A percentile compares a stretch with the other conserved stretches of the same genome.
Evolutionary conservation across 2,329 filamentous ascomycete species (phyloP).

Genomic region (Arthrinium phaeospermum): DNA sequence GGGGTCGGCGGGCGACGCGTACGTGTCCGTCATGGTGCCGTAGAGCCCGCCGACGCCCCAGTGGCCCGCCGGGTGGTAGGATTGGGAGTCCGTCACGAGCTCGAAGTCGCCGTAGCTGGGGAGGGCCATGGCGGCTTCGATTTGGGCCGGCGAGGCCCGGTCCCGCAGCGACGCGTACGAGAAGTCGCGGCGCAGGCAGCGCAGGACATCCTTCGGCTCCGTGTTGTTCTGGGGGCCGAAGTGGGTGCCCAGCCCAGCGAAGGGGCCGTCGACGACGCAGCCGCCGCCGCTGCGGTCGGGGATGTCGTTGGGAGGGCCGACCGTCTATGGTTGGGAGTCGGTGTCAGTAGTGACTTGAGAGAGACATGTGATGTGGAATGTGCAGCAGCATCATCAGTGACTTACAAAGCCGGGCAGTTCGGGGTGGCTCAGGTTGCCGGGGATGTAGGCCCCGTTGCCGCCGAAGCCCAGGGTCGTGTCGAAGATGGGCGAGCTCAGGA

Average conservation of each 20-base stretch:
- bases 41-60: conserved; percentile 23
- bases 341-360: not conserved
- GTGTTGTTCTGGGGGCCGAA: conserved; percentile 1
- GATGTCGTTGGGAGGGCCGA: conserved; percentile 8
- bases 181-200: conserved; percentile 13
- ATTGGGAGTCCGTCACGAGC: conserved; percentile 1
- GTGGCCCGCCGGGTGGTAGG: conserved; percentile 21
- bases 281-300: conserved; percentile 17
- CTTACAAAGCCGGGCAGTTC: conserved; percentile 18
- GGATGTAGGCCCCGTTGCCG: conserved; percentile 25
- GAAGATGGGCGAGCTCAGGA: conserved; percentile 26
- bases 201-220: not conserved
- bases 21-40: conserved; percentile 23
- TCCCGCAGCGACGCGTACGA: not conserved
- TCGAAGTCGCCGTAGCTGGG: not conserved
- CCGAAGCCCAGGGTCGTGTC: conserved; percentile 25
- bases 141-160: not conserved
- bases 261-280: not conserved
- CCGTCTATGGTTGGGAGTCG: not conserved
- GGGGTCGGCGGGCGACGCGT: conserved; percentile 19
- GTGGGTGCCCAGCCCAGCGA: not conserved
- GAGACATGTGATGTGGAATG: too few relatives aligned
- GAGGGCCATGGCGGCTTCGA: not conserved
- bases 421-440: conserved; percentile 18
- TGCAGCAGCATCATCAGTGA: not conserved